These are phyloP conservation scores for Coniochaeta sp. DNA, from an alignment of 2,329 filamentous ascomycete species.

Conservation along the genomic window DNA sequence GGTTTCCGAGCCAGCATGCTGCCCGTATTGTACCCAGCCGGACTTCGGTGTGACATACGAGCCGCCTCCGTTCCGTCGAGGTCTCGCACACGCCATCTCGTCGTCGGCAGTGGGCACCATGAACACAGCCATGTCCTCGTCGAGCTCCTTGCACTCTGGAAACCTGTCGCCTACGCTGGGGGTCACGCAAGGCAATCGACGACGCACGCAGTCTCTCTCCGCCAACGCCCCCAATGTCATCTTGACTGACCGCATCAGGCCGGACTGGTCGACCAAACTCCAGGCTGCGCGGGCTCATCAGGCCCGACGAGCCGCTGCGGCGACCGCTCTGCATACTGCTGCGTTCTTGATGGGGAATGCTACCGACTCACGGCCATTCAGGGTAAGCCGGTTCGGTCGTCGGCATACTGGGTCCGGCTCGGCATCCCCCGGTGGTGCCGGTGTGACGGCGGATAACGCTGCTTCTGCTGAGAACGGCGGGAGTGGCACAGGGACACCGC, in stretches of 20 bases:
- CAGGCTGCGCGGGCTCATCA: conserved; percentile 78
- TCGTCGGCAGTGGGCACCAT: conserved; percentile 41
- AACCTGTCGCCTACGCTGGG: conserved; percentile 29
- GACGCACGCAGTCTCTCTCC: conserved; percentile 57
- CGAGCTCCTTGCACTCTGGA: conserved; percentile 66
- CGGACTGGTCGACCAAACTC: conserved; percentile 90
- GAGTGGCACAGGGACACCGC: conserved; percentile 13
- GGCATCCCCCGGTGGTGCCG: conserved; percentile 17
- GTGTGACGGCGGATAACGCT: conserved; percentile 9
- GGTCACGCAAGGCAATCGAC: conserved; percentile 23
- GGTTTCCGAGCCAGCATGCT: conserved; percentile 84
- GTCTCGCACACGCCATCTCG: conserved; percentile 59
- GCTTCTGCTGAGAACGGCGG: conserved; percentile 12
- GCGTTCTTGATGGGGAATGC: conserved; percentile 76
- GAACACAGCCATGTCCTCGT: conserved; percentile 76
- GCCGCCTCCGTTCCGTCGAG: conserved; percentile 79
- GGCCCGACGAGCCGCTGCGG: conserved; percentile 79
- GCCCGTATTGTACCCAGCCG: conserved; percentile 89
- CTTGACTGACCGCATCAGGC: conserved; percentile 84
- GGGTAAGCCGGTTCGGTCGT: conserved; percentile 51
- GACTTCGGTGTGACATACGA: conserved; percentile 97
- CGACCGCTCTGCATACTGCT: conserved; percentile 88
- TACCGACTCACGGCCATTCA: conserved; percentile 42
- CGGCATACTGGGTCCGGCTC: conserved; percentile 36
- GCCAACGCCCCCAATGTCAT: conserved; percentile 80